phyloP scores from a whole-genome alignment of 768 basidiomycete genomes.

The Cyathus striatus region DNA sequence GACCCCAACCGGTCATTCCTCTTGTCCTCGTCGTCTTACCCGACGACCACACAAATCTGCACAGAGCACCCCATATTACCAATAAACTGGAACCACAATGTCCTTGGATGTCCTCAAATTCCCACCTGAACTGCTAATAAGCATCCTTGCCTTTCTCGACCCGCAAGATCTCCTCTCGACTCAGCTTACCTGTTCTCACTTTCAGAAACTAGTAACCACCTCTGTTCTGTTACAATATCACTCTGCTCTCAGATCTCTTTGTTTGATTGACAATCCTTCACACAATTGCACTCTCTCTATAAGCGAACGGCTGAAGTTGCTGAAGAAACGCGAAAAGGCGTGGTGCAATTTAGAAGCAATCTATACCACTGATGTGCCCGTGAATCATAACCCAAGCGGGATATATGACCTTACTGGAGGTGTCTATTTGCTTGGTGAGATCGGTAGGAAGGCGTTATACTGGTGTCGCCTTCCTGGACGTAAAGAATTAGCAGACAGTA shows the following conservation, averaged over 20 bases:
- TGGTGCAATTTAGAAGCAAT: conserved; percentile 22
- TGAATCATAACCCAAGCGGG: conserved; percentile 23
- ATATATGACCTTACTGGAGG: conserved; percentile 40
- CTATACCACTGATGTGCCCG: conserved; percentile 18
- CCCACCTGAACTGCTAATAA: not conserved
- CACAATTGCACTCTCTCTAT: conserved; percentile 12
- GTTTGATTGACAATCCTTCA: conserved; percentile 24
- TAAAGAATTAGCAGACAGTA: conserved; percentile 11
- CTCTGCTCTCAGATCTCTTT: conserved; percentile 17
- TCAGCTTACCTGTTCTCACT: conserved; percentile 11
- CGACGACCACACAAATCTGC: too few relatives aligned
- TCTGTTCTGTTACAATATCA: conserved; percentile 27
- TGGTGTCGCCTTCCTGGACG: conserved; percentile 28
- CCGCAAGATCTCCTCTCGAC: conserved; percentile 17
- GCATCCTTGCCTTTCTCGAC: conserved; percentile 3
- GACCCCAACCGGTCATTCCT: too few relatives aligned
- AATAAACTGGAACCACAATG: not conserved
- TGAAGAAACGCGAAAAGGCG: conserved; percentile 19
- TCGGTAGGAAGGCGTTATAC: conserved; percentile 17
- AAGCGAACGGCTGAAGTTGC: conserved; percentile 18
- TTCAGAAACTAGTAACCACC: conserved; percentile 18
- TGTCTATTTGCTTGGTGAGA: conserved; percentile 32
- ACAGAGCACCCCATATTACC: too few relatives aligned
- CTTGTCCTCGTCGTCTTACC: too few relatives aligned
- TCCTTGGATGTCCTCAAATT: not conserved